These are phyloP conservation scores for Sicyos baderoa DNA, from an alignment of 306 rosid species.

Conservation along the genomic window DNA sequence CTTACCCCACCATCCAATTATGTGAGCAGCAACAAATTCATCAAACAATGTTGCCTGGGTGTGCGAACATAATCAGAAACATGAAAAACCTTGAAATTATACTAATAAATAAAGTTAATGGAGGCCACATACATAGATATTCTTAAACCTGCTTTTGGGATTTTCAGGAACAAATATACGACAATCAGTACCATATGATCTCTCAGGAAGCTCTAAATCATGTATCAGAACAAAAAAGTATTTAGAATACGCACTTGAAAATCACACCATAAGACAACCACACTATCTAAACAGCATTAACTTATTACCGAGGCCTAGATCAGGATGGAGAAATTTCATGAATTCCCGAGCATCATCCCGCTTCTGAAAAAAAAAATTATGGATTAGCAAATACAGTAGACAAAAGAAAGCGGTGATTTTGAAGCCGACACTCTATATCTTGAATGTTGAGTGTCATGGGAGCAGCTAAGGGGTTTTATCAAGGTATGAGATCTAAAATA, in stretches of 20 bases:
- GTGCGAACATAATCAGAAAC: background rate
- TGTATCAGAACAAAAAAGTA: slow-evolving; percentile 13
- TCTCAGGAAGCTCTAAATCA: slow-evolving; percentile 86
- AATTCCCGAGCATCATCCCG: slow-evolving; percentile 96
- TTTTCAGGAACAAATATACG: slow-evolving; percentile 83
- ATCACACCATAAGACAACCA: background rate
- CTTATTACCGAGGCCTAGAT: slow-evolving; percentile 84
- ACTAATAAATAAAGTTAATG: slow-evolving; percentile 8
- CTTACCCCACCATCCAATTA: slow-evolving; percentile 99
- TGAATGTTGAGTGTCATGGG: background rate
- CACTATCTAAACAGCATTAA: background rate
- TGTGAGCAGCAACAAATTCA: slow-evolving; percentile 92
- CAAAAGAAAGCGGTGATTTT: background rate
- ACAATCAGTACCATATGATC: slow-evolving; percentile 94
- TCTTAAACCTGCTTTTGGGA: slow-evolving; percentile 91
- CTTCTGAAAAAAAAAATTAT: slow-evolving; percentile 39
- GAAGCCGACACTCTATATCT: background rate
- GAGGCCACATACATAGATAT: slow-evolving; percentile 79
- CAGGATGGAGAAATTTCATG: slow-evolving; percentile 97
- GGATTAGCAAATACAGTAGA: background rate
- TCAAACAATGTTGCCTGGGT: slow-evolving; percentile 89
- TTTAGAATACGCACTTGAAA: slow-evolving; percentile 5
- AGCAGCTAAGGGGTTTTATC: background rate
- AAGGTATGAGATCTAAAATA: background rate
- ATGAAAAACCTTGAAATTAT: slow-evolving; percentile 11